phyloP scores from a whole-genome alignment of 305 asterid species.

The Solanum hybrid region DNA sequence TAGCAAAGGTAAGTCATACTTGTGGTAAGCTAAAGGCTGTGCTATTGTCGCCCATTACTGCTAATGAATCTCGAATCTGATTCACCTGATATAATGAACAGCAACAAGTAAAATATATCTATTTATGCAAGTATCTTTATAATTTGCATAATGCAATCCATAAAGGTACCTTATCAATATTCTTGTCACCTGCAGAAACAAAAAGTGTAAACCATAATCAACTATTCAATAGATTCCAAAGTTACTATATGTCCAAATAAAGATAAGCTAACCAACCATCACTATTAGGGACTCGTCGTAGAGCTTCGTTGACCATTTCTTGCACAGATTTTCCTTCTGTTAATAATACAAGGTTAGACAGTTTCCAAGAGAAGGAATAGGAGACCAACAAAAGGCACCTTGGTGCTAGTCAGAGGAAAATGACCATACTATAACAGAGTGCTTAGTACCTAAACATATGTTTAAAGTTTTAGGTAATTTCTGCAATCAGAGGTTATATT shows the following conservation, averaged over 20 bases:
- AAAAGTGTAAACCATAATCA: constrained; percentile 17
- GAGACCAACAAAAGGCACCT: not conserved
- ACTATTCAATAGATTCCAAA: not conserved
- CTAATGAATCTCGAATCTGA: constrained; percentile 93
- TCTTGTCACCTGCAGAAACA: constrained; percentile 55
- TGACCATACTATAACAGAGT: not conserved
- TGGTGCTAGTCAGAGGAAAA: not conserved
- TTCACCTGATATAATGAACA: constrained; percentile 50
- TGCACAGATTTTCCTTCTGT: constrained; percentile 96
- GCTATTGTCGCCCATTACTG: constrained; percentile 90
- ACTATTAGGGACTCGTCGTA: constrained; percentile 66
- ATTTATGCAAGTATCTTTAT: not conserved
- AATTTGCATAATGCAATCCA: constrained; percentile 3
- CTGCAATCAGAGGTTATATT: not conserved
- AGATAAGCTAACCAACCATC: constrained; percentile 46
- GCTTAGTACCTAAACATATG: not conserved
- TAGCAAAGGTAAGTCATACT: constrained; percentile 26
- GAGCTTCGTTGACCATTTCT: constrained; percentile 92
- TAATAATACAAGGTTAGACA: not conserved
- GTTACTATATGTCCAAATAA: constrained; percentile 8
- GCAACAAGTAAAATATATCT: not conserved
- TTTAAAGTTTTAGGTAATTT: not conserved
- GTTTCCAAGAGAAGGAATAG: not conserved
- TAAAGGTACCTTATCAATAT: constrained; percentile 63
- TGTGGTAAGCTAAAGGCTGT: constrained; percentile 98